Evolutionary conservation across 2,329 filamentous ascomycete species (phyloP), one percentile per base, ranked within the genome.

Genomic region (Fusarium nisikadoi): DNA sequence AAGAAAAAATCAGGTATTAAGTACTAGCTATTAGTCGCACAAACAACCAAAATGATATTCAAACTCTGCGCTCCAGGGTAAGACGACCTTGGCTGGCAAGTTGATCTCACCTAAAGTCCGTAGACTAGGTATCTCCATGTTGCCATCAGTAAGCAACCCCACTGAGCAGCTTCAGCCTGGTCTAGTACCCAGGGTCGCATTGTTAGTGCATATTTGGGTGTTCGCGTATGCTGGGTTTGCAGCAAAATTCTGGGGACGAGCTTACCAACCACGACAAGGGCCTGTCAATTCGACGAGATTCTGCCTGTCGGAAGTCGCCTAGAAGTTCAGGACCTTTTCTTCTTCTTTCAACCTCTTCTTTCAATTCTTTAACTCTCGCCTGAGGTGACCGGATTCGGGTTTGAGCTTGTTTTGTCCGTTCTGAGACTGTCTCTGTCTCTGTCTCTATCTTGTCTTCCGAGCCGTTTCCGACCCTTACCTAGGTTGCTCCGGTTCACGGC

Each of bases 221-320:
- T 59, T 64, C 56, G 66, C 53, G 38, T 49, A 56, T 33, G 62
- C 62, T 59, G 70, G 41, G 65, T 65, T 65, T 65, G 63, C 54
- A 68, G 53, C 41, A 56, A 45, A 62, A 62, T 62, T 70, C 36
- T 62, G 61, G 69, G 50, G 57, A 56, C 56, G 45, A 73, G 70
- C 70, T 73, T 73, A 73, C 70, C 66, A 73, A 73, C 70, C 70
- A 73, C 56, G 54, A 69, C 57, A 39, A 62, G 64, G 62, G 53
- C 45, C 23, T n/a, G 42, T 31, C 46, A 50, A 65, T 72, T 73
- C 70, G 65, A 73, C 64, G 19, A 60, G 53, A 70, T 73, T 72
- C 65, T 59, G 62, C 66, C 62, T 60, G 66, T 63, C 65, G 62
- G 70, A 72, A 73, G 66, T 72, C 70, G 70, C 41, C 53, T 47